Conservation (phyloP, 768 basidiomycete genomes). For the Gloeostereum incarnatum region DNA sequence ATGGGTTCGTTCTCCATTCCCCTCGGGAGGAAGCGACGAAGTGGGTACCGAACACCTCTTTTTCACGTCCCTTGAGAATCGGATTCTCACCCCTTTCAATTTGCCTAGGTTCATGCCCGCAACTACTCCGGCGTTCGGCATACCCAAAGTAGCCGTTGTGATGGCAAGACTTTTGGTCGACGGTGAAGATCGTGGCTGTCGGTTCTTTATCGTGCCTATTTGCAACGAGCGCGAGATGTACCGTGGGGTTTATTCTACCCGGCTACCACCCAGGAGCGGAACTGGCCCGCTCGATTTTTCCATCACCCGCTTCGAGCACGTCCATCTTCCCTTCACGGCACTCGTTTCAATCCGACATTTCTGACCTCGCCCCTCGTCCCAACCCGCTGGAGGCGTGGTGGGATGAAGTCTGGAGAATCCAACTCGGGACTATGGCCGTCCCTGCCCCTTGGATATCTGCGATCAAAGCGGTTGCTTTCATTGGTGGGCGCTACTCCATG, state of each 20-base stretch:
- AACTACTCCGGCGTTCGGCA: constrained; percentile 40
- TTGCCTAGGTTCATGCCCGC: constrained; percentile 58
- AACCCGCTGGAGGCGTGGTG: constrained; percentile 42
- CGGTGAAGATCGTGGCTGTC: constrained; percentile 37
- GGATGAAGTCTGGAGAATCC: constrained; percentile 46
- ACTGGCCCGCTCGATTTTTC: constrained; percentile 48
- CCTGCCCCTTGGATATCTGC: constrained; percentile 40
- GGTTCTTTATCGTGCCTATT: constrained; percentile 47
- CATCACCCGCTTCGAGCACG: constrained; percentile 45
- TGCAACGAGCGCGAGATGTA: constrained; percentile 46
- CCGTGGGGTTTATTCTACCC: constrained; percentile 37
- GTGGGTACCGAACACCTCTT: constrained; percentile 19
- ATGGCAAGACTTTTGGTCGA: constrained; percentile 47
- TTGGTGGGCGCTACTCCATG: constrained; percentile 49
- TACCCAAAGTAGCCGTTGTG: constrained; percentile 47
- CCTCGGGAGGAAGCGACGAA: constrained; percentile 51
- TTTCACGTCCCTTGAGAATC: constrained; percentile 1
- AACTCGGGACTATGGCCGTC: constrained; percentile 43
- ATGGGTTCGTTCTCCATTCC: constrained; percentile 46
- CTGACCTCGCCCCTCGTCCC: constrained; percentile 26
- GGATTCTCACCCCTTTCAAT: constrained; percentile 1
- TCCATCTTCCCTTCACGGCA: constrained; percentile 38
- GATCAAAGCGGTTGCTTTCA: constrained; percentile 43
- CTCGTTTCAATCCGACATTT: constrained; percentile 36
- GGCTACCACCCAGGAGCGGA: constrained; percentile 42